Percentiles rank a stretch among this genome's conserved stretches.
Conservation (phyloP, 1,284 basidiomycete species). For the Flammula alnicola region DNA sequence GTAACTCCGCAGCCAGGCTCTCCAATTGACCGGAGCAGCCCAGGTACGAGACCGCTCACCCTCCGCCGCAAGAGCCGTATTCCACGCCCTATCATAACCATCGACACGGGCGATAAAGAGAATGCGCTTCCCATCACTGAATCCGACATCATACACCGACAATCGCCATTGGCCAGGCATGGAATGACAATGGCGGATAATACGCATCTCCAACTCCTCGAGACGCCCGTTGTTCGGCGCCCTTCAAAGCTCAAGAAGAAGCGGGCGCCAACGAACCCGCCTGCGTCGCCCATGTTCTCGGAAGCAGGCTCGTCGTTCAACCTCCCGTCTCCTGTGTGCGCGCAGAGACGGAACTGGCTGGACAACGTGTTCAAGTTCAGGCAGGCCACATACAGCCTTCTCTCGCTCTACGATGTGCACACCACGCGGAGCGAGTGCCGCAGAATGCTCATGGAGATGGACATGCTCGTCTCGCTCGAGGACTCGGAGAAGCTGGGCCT, state of each 20-base stretch:
- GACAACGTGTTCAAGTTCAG: constrained; percentile 89
- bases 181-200: constrained; percentile 13
- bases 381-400: constrained; percentile 64
- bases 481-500: constrained; percentile 63
- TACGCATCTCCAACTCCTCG: constrained; percentile 42
- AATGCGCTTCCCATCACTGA: constrained; percentile 50
- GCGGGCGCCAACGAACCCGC: constrained; percentile 26
- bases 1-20: not conserved
- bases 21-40: not conserved
- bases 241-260: constrained; percentile 50
- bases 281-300: constrained; percentile 48
- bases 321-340: constrained; percentile 35
- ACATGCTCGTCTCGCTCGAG: constrained; percentile 70
- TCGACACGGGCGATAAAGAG: constrained; percentile 37
- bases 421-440: constrained; percentile 77
- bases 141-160: constrained; percentile 38
- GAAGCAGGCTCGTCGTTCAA: constrained; percentile 46
- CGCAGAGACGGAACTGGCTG: constrained; percentile 84
- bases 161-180: constrained; percentile 26
- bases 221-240: constrained; percentile 39
- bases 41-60: constrained; percentile 32
- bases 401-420: constrained; percentile 71
- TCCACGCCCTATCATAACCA: constrained; percentile 25
- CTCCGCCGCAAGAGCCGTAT: constrained; percentile 34
- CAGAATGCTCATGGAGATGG: constrained; percentile 73